Percentiles rank a stretch among this genome's conserved stretches.
phyloP scores from a whole-genome alignment of 1,139 yeast species.

The Meyerozyma carpophila region DNA sequence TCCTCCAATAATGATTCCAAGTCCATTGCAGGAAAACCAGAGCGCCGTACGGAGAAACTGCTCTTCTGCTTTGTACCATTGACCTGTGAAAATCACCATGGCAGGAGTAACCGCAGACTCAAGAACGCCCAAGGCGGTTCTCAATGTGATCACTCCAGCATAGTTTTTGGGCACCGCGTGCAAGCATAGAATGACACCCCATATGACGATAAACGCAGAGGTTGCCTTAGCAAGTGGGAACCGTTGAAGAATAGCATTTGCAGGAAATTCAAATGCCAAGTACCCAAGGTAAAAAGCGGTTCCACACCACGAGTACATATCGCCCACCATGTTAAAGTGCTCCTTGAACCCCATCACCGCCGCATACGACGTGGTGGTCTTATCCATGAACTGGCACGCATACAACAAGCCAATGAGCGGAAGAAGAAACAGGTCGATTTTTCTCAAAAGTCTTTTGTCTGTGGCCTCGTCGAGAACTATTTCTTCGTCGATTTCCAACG shows the following conservation, averaged over 20 bases:
- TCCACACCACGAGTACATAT: constrained; percentile 53
- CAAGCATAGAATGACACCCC: constrained; percentile 42
- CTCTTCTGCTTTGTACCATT: constrained; percentile 50
- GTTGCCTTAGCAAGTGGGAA: constrained; percentile 39
- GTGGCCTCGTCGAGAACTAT: constrained; percentile 4
- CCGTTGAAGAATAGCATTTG: constrained; percentile 34
- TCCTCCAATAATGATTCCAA: constrained; percentile 50
- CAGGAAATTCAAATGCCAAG: constrained; percentile 42
- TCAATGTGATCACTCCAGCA: constrained; percentile 33
- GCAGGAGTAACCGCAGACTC: constrained; percentile 55
- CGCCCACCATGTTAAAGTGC: constrained; percentile 45
- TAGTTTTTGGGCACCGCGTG: constrained; percentile 35
- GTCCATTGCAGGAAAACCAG: constrained; percentile 49
- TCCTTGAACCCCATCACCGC: constrained; percentile 53
- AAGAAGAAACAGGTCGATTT: constrained; percentile 31
- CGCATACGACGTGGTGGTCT: constrained; percentile 52
- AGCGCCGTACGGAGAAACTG: constrained; percentile 41
- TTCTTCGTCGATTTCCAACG: constrained; percentile 4
- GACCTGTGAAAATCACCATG: constrained; percentile 47
- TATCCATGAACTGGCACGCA: constrained; percentile 63
- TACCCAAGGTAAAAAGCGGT: constrained; percentile 53
- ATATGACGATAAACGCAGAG: constrained; percentile 30
- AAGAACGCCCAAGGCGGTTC: constrained; percentile 48
- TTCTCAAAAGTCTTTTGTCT: constrained; percentile 14
- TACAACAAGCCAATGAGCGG: constrained; percentile 54